Percentiles rank a stretch among this genome's conserved stretches.
Evolutionary conservation across 2,329 filamentous ascomycete genomes (phyloP).

Genomic region (Aspergillus felis): DNA sequence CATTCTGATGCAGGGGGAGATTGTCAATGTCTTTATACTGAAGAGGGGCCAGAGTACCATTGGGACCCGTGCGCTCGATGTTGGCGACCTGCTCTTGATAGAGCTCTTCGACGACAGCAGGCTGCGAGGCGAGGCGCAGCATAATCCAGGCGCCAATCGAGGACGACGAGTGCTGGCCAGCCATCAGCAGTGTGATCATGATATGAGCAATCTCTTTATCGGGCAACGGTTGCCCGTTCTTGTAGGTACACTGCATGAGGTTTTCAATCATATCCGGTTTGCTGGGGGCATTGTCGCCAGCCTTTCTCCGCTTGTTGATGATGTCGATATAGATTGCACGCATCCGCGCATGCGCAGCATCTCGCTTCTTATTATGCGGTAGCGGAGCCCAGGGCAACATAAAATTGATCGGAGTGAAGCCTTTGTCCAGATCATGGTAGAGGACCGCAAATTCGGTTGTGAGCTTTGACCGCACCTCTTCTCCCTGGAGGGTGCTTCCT

Average conservation of each 20-base stretch:
- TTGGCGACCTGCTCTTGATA: conserved; percentile 61
- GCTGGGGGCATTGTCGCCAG: conserved; percentile 30
- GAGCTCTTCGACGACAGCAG: conserved; percentile 66
- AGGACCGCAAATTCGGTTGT: conserved; percentile 68
- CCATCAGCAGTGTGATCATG: conserved; percentile 85
- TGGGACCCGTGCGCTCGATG: conserved; percentile 35
- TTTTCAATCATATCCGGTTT: conserved; percentile 71
- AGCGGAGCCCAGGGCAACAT: conserved; percentile 74
- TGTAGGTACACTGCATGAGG: conserved; percentile 72
- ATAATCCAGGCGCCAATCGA: conserved; percentile 74
- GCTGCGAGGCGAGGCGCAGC: conserved; percentile 66
- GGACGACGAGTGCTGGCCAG: conserved; percentile 75
- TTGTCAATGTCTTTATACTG: conserved; percentile 57
- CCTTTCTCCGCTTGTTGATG: conserved; percentile 59
- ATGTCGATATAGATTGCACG: conserved; percentile 66
- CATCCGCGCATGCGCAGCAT: conserved; percentile 68
- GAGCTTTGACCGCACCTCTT: conserved; percentile 69
- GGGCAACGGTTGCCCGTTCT: conserved; percentile 64
- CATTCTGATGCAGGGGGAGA: conserved; percentile 59
- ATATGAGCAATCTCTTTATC: conserved; percentile 77
- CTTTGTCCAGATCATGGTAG: conserved; percentile 76
- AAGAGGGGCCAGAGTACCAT: conserved; percentile 51
- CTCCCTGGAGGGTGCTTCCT: conserved; percentile 68
- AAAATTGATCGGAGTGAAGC: conserved; percentile 78
- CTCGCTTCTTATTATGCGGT: conserved; percentile 69